A percentile compares a stretch with the other conserved stretches of the same genome.
These are phyloP conservation scores for Pinus tabuliformis DNA, from an alignment of 75 land plant species.

Conservation along the genomic window DNA sequence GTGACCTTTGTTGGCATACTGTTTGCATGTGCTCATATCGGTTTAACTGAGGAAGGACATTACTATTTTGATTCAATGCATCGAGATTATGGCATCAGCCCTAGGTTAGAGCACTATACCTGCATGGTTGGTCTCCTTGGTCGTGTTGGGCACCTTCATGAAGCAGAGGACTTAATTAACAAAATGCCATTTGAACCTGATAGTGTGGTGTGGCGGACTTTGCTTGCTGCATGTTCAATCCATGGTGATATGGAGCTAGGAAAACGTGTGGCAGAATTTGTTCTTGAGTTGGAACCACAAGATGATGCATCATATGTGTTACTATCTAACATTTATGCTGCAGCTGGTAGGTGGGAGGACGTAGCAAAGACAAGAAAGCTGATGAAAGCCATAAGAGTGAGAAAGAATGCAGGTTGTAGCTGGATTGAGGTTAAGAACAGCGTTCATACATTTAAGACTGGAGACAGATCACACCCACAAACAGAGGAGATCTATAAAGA, in stretches of 20 bases:
- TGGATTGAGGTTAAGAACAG: constrained; percentile 12
- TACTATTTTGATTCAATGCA: constrained; percentile 38
- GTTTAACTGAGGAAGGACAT: constrained; percentile 55
- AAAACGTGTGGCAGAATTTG: neutral
- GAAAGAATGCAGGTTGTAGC: constrained; percentile 14
- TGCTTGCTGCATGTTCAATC: constrained; percentile 13
- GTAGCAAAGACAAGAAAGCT: constrained; percentile 9
- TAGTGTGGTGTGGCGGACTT: constrained; percentile 10
- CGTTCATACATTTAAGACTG: constrained; percentile 2
- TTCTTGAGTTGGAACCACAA: constrained; percentile 11
- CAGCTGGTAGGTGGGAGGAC: constrained; percentile 12
- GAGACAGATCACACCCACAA: constrained; percentile 18
- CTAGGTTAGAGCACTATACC: constrained; percentile 18
- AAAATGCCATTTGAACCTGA: constrained; percentile 6
- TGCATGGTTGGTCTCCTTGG: constrained; percentile 21
- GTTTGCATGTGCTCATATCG: constrained; percentile 69
- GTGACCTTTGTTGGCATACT: constrained; percentile 46
- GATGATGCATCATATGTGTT: constrained; percentile 15
- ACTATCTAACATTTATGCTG: constrained; percentile 19
- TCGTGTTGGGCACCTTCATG: constrained; percentile 18
- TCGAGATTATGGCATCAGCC: constrained; percentile 13
- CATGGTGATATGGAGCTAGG: constrained; percentile 13
- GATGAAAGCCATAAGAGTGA: constrained; percentile 11
- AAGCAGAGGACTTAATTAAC: constrained; percentile 9
- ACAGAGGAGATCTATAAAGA: neutral